Evolutionary conservation across 2,329 filamentous ascomycete genomes (phyloP), one percentile per base, ranked within the genome.

Genomic region (Paradendryphiella salina): DNA sequence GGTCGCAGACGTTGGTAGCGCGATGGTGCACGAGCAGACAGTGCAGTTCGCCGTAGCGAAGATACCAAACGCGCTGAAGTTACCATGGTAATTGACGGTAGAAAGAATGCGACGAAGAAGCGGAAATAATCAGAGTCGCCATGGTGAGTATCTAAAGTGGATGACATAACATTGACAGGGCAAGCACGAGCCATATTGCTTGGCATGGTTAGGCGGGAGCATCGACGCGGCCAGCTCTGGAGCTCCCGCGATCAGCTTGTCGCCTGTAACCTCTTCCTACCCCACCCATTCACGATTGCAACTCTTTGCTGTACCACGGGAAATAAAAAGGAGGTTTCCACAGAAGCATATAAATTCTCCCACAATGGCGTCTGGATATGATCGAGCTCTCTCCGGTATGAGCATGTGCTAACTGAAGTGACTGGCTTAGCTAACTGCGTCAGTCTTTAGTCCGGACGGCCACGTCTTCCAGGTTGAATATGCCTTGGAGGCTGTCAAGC

Each of bases 401-500:
- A 65, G 56, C 41, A 53, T 33, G 33, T 67, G 67, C 72, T 42
- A 38, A 38, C 59, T 65, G 53, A 42, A 37, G 45, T 52, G 33
- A 32, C n/a, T 15, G 40, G 45, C 31, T 43, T 46, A 67, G 60
- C 67, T 71, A 64, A 69, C 56, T 36, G 54, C 61, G 72, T 60
- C 67, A 96, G 92, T 96, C 74, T 96, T 96, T 72, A 97, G 93
- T 84, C 94, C 94, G 71, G 94, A 99, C 79, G 94, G 94, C 77
- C 94, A 99, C 81, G 94, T 99, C 70, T 99, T 99, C 80, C 94
- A 99, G 79, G 94, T 99, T 71, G 94, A 99, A 83, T 99, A 99
- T 84, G 94, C 94, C 49, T 88, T 96, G 64, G 94, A 99, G 80
- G 94, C 94, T 64, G 94, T 99, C 64, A 99, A 99, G 83, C 81